A percentile compares a stretch with the other conserved stretches of the same genome.
Evolutionary conservation across 805 yeast genomes (phyloP).

Genomic region (Myxozyma lipomycoides): DNA sequence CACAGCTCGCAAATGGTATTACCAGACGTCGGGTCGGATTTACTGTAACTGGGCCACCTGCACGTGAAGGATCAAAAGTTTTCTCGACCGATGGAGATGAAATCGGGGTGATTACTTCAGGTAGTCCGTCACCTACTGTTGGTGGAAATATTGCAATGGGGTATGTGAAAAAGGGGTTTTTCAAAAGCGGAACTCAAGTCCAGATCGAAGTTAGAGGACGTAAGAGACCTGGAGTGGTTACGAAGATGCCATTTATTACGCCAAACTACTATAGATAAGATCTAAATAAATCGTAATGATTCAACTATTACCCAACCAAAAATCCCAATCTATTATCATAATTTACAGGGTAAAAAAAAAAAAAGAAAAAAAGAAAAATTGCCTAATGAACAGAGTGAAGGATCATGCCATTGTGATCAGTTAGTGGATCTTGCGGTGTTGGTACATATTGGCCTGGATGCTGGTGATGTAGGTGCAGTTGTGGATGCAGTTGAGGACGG

Average conservation of each 20-base stretch:
- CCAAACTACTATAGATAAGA: slow-evolving; percentile 54
- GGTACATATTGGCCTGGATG: neutral
- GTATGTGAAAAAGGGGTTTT: slow-evolving; percentile 48
- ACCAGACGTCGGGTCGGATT: slow-evolving; percentile 68
- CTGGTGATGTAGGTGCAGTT: neutral
- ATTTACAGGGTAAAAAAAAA: neutral
- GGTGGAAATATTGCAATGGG: slow-evolving; percentile 88
- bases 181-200: slow-evolving; percentile 70
- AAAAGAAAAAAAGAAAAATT: neutral
- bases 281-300: too few species aligned
- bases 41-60: slow-evolving; percentile 79
- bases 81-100: slow-evolving; percentile 4
- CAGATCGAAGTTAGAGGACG: slow-evolving; percentile 81
- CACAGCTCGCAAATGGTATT: slow-evolving; percentile 56
- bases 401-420: neutral
- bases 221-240: slow-evolving; percentile 65
- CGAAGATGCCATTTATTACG: slow-evolving; percentile 79
- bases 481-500: neutral
- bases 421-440: neutral
- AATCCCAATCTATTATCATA: neutral
- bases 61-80: slow-evolving; percentile 45
- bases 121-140: slow-evolving; percentile 63
- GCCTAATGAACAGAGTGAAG: neutral
- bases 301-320: neutral
- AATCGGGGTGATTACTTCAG: slow-evolving; percentile 54